A percentile compares a stretch with the other conserved stretches of the same genome.
Evolutionary conservation across 2,329 filamentous ascomycete species (phyloP).

Genomic region (Fusarium camptoceras): DNA sequence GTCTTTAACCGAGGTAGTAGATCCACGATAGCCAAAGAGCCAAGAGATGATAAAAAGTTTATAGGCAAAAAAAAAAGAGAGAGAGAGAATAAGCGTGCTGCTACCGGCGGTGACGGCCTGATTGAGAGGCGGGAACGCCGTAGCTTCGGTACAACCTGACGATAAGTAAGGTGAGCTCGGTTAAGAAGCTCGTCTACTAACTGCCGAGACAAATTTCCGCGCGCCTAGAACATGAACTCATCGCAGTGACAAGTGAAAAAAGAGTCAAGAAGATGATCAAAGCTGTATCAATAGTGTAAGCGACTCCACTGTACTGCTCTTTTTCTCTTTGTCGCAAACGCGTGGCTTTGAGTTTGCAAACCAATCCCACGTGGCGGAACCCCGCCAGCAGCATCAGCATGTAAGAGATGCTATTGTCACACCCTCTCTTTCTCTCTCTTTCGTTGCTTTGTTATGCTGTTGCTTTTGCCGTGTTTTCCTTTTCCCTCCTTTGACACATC

Average conservation of each 20-base stretch:
- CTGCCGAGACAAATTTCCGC: constrained; percentile 17
- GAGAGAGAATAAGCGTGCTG: neutral
- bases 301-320: constrained; percentile 43
- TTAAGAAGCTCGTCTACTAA: constrained; percentile 20
- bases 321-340: constrained; percentile 40
- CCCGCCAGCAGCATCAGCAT: constrained; percentile 30
- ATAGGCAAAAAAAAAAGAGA: neutral
- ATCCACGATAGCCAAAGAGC: neutral
- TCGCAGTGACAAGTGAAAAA: neutral
- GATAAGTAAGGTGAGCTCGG: neutral
- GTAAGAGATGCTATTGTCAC: constrained; percentile 21
- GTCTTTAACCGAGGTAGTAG: neutral
- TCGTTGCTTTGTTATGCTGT: neutral
- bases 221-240: constrained; percentile 29
- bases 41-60: neutral
- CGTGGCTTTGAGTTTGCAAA: constrained; percentile 42
- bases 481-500: neutral
- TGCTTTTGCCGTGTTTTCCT: neutral
- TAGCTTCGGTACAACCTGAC: constrained; percentile 5
- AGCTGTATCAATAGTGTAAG: constrained; percentile 9
- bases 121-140: neutral
- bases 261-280: neutral
- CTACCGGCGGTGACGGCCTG: constrained; percentile 4
- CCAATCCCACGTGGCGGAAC: constrained; percentile 47
- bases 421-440: constrained; percentile 12